Conservation (phyloP, 768 basidiomycete species). For the Tulasnella sp. region DNA sequence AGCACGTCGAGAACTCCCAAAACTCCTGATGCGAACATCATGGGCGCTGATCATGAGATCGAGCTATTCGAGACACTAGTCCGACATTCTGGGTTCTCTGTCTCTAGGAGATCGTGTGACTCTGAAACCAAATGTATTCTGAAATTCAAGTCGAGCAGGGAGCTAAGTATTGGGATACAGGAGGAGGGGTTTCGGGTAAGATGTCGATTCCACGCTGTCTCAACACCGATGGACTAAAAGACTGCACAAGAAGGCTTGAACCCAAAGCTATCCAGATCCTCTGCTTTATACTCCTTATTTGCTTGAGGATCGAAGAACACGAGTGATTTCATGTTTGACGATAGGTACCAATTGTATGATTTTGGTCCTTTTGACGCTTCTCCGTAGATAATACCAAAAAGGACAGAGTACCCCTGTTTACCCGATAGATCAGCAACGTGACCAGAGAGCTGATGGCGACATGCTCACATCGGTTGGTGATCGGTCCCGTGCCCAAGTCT, state of each 20-base stretch:
- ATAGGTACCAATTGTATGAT: conserved; percentile 13
- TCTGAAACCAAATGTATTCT: too few relatives aligned
- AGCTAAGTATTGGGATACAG: too few relatives aligned
- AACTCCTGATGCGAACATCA: too few relatives aligned
- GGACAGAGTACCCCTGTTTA: background rate
- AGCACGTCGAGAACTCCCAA: too few relatives aligned
- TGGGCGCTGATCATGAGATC: too few relatives aligned
- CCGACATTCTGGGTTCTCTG: too few relatives aligned
- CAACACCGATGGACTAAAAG: background rate
- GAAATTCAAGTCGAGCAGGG: too few relatives aligned
- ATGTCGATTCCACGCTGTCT: too few relatives aligned
- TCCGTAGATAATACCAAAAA: conserved; percentile 8
- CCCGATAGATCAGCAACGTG: background rate
- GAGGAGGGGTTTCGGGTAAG: too few relatives aligned
- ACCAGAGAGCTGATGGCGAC: background rate
- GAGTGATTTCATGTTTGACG: background rate
- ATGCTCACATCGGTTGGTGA: background rate
- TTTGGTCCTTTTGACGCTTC: background rate
- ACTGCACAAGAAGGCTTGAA: background rate
- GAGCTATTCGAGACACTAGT: too few relatives aligned
- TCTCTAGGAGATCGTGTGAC: too few relatives aligned
- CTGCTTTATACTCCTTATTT: background rate
- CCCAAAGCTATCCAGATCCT: background rate
- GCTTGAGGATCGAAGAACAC: conserved; percentile 8
- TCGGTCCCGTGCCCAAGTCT: background rate